A percentile compares a stretch with the other conserved stretches of the same genome.
These are phyloP conservation scores for Pholiota adiposa DNA, from an alignment of 1,284 basidiomycete species.

Conservation along the genomic window DNA sequence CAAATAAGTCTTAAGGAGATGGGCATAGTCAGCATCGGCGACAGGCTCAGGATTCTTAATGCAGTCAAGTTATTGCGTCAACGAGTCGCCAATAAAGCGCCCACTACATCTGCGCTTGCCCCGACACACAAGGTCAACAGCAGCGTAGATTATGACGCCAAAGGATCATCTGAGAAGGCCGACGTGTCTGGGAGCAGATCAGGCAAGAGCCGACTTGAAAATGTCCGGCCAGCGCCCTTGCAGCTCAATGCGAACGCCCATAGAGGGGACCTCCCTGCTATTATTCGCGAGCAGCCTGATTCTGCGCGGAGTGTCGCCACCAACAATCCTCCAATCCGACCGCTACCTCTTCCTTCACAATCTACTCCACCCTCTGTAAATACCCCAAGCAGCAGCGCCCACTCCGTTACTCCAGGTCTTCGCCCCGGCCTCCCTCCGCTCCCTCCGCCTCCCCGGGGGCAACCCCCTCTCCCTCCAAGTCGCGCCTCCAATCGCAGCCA, in stretches of 20 bases:
- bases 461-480: constrained; percentile 61
- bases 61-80: constrained; percentile 82
- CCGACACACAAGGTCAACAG: constrained; percentile 27
- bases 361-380: constrained; percentile 26
- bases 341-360: constrained; percentile 40
- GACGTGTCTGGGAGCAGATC: constrained; percentile 18
- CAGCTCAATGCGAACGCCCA: constrained; percentile 55
- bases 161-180: constrained; percentile 17
- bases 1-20: constrained; percentile 87
- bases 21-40: constrained; percentile 86
- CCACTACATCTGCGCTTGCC: constrained; percentile 20
- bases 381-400: constrained; percentile 31
- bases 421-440: constrained; percentile 62
- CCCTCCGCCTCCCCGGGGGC: constrained; percentile 66
- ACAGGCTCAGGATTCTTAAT: constrained; percentile 83
- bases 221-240: constrained; percentile 67
- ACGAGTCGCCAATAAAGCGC: constrained; percentile 41
- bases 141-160: constrained; percentile 21
- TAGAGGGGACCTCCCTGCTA: constrained; percentile 62
- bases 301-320: constrained; percentile 41
- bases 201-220: constrained; percentile 41
- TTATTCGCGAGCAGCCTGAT: constrained; percentile 69
- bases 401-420: constrained; percentile 37
- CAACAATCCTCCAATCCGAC: constrained; percentile 41
- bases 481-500: constrained; percentile 35